Evolutionary conservation across 805 yeast species (phyloP).

Genomic region (Schwanniomyces occidentalis): DNA sequence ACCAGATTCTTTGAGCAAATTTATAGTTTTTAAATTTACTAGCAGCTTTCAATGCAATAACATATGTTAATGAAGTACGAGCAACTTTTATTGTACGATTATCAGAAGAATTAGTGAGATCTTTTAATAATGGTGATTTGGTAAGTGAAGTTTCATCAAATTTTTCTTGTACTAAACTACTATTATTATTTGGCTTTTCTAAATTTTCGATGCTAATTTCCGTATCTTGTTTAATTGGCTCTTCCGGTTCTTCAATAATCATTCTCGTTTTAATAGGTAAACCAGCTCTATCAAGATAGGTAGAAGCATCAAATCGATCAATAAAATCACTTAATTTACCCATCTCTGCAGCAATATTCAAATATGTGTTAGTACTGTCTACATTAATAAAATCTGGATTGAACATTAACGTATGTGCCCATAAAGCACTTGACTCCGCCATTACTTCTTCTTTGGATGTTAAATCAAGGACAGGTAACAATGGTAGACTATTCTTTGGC

Average conservation of each 20-base stretch:
- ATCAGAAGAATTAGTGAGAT: conserved; percentile 1
- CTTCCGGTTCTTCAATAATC: conserved; percentile 16
- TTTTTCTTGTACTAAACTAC: conserved; percentile 2
- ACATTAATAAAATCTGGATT: conserved; percentile 45
- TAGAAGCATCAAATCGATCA: conserved; percentile 30
- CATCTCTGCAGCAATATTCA: conserved; percentile 45
- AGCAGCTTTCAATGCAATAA: conserved; percentile 67
- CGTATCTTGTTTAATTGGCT: neutral
- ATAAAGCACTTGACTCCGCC: conserved; percentile 77
- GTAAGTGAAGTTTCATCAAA: conserved; percentile 10
- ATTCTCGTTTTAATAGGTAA: conserved; percentile 16
- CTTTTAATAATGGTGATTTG: conserved; percentile 22
- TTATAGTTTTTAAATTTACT: conserved; percentile 50
- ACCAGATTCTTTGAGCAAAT: conserved; percentile 71
- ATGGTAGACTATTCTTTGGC: conserved; percentile 54
- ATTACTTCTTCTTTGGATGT: conserved; percentile 43
- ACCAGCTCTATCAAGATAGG: conserved; percentile 27
- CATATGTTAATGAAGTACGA: conserved; percentile 50
- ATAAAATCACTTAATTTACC: conserved; percentile 36
- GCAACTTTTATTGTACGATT: conserved; percentile 14
- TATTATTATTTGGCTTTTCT: neutral
- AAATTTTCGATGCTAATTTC: conserved; percentile 8
- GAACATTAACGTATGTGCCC: conserved; percentile 53
- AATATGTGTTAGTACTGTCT: conserved; percentile 49
- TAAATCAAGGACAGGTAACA: conserved; percentile 60